These are phyloP conservation scores for Lepidium didymum DNA, from an alignment of 345 rosid species.

Conservation along the genomic window DNA sequence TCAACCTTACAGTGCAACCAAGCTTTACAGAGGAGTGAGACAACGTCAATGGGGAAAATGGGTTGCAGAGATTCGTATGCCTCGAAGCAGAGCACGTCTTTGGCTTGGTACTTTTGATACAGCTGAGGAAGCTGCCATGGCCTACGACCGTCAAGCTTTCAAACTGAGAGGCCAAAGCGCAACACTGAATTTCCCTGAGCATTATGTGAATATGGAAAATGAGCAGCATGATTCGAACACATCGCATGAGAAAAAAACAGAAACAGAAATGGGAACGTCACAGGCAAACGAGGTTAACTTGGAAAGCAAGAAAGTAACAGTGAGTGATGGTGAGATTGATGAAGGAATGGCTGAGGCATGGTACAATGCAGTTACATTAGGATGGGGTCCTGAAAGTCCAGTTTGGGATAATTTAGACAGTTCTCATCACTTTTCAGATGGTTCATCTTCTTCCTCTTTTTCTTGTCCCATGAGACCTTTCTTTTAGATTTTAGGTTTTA, in stretches of 20 bases:
- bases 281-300: conserved; percentile 8
- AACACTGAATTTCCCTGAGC: conserved; percentile 93
- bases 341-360: conserved; percentile 85
- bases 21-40: conserved; percentile 93
- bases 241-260: background rate
- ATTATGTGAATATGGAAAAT: conserved; percentile 49
- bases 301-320: conserved; percentile 18
- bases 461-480: conserved; percentile 53
- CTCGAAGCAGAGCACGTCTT: conserved; percentile 87
- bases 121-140: conserved; percentile 95
- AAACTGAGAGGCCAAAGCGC: conserved; percentile 90
- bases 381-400: conserved; percentile 97
- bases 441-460: conserved; percentile 26
- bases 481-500: conserved; percentile 38
- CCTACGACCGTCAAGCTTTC: conserved; percentile 93
- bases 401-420: conserved; percentile 91
- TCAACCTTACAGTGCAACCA: conserved; percentile 57
- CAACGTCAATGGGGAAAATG: conserved; percentile 99
- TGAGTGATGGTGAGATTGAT: conserved; percentile 3
- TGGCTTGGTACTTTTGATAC: conserved; percentile 91
- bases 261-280: background rate
- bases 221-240: conserved; percentile 5
- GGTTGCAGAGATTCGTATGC: conserved; percentile 99
- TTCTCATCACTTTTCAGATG: conserved; percentile 26
- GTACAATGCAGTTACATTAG: conserved; percentile 76